Percentiles rank a stretch among this genome's conserved stretches.
Evolutionary conservation across 2,329 filamentous ascomycete genomes (phyloP).

Genomic region (Aspergillus pseudoviridinutans): DNA sequence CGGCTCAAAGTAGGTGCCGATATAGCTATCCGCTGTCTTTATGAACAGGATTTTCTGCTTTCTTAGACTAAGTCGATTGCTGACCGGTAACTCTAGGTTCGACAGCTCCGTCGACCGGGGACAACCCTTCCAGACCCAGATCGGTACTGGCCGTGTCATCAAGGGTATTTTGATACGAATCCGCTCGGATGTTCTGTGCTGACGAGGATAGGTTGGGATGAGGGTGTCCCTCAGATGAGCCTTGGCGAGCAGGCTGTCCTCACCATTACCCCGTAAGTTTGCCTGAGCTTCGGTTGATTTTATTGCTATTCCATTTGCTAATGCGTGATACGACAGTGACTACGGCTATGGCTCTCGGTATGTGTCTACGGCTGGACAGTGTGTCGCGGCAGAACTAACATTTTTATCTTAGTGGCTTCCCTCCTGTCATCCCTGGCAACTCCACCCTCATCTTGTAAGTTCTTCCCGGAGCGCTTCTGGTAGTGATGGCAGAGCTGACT

Average conservation of each 20-base stretch:
- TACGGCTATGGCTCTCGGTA: slow-evolving; percentile 42
- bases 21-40: background rate
- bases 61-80: background rate
- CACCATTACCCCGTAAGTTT: slow-evolving; percentile 68
- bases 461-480: background rate
- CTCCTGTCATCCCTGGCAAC: slow-evolving; percentile 69
- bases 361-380: slow-evolving; percentile 12
- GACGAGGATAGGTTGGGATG: slow-evolving; percentile 61
- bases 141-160: slow-evolving; percentile 84
- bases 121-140: slow-evolving; percentile 68
- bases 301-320: background rate
- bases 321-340: slow-evolving; percentile 25
- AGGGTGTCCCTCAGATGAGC: slow-evolving; percentile 81
- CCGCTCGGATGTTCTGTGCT: background rate
- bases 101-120: slow-evolving; percentile 69
- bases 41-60: background rate
- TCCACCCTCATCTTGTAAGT: slow-evolving; percentile 79
- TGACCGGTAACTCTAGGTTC: slow-evolving; percentile 57
- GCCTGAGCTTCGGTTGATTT: background rate
- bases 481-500: background rate
- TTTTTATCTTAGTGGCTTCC: slow-evolving; percentile 62
- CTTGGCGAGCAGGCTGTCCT: slow-evolving; percentile 86
- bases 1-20: slow-evolving; percentile 60
- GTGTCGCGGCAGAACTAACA: background rate
- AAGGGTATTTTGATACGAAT: slow-evolving; percentile 56